These are phyloP conservation scores for Talaromyces marneffei DNA, from an alignment of 2,329 filamentous ascomycete species.

Conservation along the genomic window DNA sequence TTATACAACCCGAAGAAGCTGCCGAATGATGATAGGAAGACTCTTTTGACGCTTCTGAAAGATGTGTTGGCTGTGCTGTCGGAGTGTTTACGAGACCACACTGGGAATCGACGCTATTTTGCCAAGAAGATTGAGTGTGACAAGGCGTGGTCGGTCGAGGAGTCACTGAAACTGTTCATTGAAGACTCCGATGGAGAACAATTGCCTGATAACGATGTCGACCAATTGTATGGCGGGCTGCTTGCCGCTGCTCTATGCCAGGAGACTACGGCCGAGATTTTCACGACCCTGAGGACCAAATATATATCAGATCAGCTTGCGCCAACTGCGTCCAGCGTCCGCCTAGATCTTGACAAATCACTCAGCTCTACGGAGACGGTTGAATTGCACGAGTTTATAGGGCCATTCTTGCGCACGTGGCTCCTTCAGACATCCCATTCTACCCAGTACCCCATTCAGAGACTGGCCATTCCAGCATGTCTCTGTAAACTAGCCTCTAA, in stretches of 20 bases:
- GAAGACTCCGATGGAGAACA: conserved; percentile 45
- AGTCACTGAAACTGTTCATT: conserved; percentile 61
- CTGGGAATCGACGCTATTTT: conserved; percentile 86
- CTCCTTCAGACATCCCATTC: conserved; percentile 57
- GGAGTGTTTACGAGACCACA: conserved; percentile 68
- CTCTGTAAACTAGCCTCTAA: conserved; percentile 53
- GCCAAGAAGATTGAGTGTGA: conserved; percentile 66
- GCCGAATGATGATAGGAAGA: conserved; percentile 58
- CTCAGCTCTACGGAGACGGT: conserved; percentile 39
- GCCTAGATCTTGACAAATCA: conserved; percentile 29
- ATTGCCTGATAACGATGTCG: conserved; percentile 48
- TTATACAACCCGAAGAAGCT: conserved; percentile 62
- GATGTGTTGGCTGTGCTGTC: conserved; percentile 57
- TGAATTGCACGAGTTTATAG: conserved; percentile 37
- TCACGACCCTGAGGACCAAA: conserved; percentile 39
- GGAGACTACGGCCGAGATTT: conserved; percentile 65
- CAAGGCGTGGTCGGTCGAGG: conserved; percentile 72
- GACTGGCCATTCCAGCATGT: conserved; percentile 59
- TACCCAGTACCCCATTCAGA: conserved; percentile 26
- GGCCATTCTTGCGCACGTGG: conserved; percentile 42
- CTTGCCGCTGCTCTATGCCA: conserved; percentile 76
- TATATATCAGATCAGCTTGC: conserved; percentile 17
- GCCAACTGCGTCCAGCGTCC: conserved; percentile 21
- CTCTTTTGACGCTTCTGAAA: conserved; percentile 62
- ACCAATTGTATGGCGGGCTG: conserved; percentile 78